Evolutionary conservation across 495 filamentous ascomycete genomes (phyloP), one percentile per base, ranked within the genome.

Genomic region (Trichoderma orchidacearum): DNA sequence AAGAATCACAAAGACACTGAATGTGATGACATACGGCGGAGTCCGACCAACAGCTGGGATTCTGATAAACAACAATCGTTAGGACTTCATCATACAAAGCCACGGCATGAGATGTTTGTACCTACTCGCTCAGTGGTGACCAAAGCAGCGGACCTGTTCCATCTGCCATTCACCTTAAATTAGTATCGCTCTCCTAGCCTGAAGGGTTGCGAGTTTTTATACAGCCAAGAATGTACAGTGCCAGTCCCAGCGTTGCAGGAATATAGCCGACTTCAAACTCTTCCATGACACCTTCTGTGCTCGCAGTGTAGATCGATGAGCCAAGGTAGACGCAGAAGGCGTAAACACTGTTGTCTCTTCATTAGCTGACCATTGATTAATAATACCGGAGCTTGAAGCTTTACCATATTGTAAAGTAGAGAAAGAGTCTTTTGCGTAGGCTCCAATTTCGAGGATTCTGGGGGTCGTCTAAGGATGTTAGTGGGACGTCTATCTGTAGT

Each of bases 1-100:
- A 71, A 86, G 82, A 53, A 90, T 77, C 38, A 86, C 68, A 67
- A 90, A 92, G 28, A 87, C 70, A 1, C 75, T 67, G 68, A 89
- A 86, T 0, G 85, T 87, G 29, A 70, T 61, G 36, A 90, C 73
- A 61, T 91, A 91, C 53, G 90, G 82, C 3, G 80, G 79, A 53
- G 84, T 74, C 23, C 87, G 75, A 2, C 71, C 68, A 34, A 72
- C 67, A 13, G 82, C 84, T 59, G 86, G 89, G 61, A 93, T 85
- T n/a, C n/a, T n/a, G n/a, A n/a, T n/a, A n/a, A n/a, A n/a, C n/a
- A n/a, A n/a, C n/a, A n/a, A n/a, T n/a, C n/a, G n/a, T n/a, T n/a
- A n/a, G n/a, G n/a, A n/a, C n/a, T n/a, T n/a, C n/a, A n/a, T n/a
- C n/a, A n/a, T n/a, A n/a, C n/a, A n/a, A n/a, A n/a, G n/a, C n/a